phyloP scores from a whole-genome alignment of 139 green algal species.

The Chlamydomonas asymmetrica region DNA sequence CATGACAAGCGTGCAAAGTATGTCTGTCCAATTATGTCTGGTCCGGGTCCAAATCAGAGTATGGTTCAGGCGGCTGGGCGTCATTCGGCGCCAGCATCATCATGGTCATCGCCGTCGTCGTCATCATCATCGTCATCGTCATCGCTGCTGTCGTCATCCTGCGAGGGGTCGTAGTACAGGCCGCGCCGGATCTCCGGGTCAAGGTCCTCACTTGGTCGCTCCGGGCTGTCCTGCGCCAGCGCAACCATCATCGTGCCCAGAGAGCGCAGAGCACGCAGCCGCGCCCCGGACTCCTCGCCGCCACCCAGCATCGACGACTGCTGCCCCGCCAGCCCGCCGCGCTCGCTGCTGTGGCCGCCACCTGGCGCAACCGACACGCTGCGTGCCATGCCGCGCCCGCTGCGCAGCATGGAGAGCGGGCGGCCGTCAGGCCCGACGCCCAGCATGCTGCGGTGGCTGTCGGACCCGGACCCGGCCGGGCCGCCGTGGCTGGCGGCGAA shows the following conservation, averaged over 20 bases:
- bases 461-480: not conserved
- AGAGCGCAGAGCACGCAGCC: not conserved
- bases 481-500: not conserved
- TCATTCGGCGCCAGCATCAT: not conserved
- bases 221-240: slow-evolving; percentile 15
- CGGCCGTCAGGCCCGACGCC: too few species aligned
- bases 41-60: too few species aligned
- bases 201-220: not conserved
- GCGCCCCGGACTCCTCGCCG: not conserved
- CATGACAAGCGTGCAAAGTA: too few species aligned
- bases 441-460: too few species aligned
- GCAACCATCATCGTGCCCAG: slow-evolving; percentile 18
- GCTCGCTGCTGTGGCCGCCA: not conserved
- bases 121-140: not conserved
- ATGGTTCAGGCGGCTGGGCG: too few species aligned
- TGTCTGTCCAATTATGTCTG: too few species aligned
- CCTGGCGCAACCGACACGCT: too few species aligned
- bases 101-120: not conserved
- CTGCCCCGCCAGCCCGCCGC: not conserved
- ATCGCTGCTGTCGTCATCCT: not conserved
- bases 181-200: not conserved
- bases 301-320: not conserved
- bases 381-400: too few species aligned
- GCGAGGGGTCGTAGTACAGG: not conserved
- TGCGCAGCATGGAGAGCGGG: too few species aligned